Evolutionary conservation across 768 basidiomycete species (phyloP).

Genomic region (Wakefieldia striispora): DNA sequence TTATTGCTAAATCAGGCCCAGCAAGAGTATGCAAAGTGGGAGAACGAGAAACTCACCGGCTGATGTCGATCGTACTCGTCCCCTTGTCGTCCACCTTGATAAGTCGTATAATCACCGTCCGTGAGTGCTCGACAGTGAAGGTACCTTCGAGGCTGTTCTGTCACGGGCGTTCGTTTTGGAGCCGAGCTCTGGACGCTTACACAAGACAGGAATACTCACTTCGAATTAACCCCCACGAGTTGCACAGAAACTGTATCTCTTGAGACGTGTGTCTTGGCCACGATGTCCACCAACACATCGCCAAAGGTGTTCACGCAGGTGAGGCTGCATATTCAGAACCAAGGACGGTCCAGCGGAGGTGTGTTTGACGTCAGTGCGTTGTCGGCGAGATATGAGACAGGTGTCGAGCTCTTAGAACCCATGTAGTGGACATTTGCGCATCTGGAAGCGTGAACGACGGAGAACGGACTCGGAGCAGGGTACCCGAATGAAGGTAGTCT

Average conservation of each 20-base stretch:
- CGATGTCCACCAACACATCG: slow-evolving; percentile 55
- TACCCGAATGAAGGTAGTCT: no score
- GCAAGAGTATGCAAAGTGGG: no score
- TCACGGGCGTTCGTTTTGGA: neutral
- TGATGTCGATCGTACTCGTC: slow-evolving; percentile 62
- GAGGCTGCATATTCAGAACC: slow-evolving; percentile 5
- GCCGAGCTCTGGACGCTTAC: neutral
- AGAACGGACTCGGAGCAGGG: no score
- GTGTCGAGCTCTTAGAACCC: no score
- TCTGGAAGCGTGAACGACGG: no score
- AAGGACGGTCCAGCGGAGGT: slow-evolving; percentile 62
- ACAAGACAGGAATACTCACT: slow-evolving; percentile 41
- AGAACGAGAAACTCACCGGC: slow-evolving; percentile 44
- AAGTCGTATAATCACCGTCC: slow-evolving; percentile 59
- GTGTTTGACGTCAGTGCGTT: slow-evolving; percentile 58
- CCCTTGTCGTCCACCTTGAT: slow-evolving; percentile 58
- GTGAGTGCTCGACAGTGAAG: slow-evolving; percentile 60
- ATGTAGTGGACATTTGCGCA: no score
- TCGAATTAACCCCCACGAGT: slow-evolving; percentile 77
- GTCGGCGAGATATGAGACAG: slow-evolving; percentile 59
- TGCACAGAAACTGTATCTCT: slow-evolving; percentile 59
- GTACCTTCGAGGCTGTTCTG: slow-evolving; percentile 80
- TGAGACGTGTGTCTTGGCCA: slow-evolving; percentile 44
- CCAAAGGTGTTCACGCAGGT: slow-evolving; percentile 57
- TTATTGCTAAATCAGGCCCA: slow-evolving; percentile 16